Base-by-base conservation (phyloP, 495 filamentous ascomycete genomes). In the Aspergillus panamensis region DNA sequence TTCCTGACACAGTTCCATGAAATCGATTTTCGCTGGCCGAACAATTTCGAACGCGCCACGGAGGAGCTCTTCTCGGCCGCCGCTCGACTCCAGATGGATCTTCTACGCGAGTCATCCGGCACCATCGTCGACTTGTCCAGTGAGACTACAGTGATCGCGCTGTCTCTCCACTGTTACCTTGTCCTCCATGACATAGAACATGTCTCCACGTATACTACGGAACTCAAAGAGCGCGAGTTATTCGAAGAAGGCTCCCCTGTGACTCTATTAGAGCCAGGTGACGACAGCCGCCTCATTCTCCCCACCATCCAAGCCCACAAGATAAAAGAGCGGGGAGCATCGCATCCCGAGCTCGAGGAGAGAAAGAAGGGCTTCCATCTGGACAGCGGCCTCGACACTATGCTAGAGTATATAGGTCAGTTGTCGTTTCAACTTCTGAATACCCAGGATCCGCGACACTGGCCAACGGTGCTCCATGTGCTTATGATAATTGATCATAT, bases 381-480 rank as follows among this genome's bases (percentile, higher is more conserved):
- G 4, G n/a, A 33, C 29, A 44, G 39, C n/a, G 30, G 16, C 12
- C 21, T 12, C 6, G 39, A 35, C 14, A 14, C 40, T 14, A 47
- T 54, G 52, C 14, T 44, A 10, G 52, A 17, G 5, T 19, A 31
- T 33, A 19, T 54, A 45, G n/a, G 6, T 9, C 9, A 45, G n/a
- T 16, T 33, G 3, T 45, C 39, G 6, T 54, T 54, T 29, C 40
- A 45, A 8, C 52, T 54, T 0, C 17, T 54, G 30, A 14, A 54
- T 35, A 47, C 7, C 3, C 21, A 44, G 13, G 52, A 54, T 31
- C 52, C 39, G 7, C 1, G 16, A 47, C 21, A 54, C 13, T 54
- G 52, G 52, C 52, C 52, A 19, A 45, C 52, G 32, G 52, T 54
- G 1, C 51, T 53, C 1, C 30, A 53, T 20, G 51, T 53, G 14